phyloP scores from a whole-genome alignment of 768 basidiomycete species.

The Lentinula raphanica region DNA sequence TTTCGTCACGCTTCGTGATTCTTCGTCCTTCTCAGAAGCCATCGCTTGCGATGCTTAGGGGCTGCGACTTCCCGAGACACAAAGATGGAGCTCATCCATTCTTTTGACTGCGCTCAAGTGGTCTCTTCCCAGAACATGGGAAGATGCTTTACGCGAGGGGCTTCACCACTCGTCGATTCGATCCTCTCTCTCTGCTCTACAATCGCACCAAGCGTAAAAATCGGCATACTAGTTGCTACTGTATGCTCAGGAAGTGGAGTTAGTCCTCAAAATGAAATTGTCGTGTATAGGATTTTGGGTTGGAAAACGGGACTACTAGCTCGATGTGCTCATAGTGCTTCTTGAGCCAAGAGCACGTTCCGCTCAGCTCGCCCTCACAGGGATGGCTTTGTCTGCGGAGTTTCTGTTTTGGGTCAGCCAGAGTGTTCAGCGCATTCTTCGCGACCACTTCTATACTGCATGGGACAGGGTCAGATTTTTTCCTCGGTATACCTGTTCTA shows the following conservation, averaged over 20 bases:
- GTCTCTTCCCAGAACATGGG: no score
- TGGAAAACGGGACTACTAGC: background rate
- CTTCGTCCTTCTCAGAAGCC: background rate
- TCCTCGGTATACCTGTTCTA: background rate
- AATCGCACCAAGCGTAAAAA: slow-evolving; percentile 1
- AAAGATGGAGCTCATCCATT: no score
- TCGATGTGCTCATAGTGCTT: background rate
- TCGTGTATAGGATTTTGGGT: background rate
- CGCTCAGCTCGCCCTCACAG: background rate
- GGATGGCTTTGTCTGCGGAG: background rate
- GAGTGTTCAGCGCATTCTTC: background rate
- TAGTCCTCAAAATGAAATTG: background rate
- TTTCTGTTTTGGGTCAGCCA: background rate
- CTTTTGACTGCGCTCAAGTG: no score
- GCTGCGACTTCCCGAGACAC: no score
- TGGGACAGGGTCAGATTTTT: background rate
- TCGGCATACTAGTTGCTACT: slow-evolving; percentile 1
- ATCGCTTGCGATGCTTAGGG: background rate
- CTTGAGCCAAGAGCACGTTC: background rate
- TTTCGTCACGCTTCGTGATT: background rate
- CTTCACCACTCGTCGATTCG: background rate
- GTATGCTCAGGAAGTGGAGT: background rate
- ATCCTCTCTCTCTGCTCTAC: background rate
- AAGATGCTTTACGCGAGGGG: no score
- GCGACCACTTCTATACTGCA: background rate